phyloP scores from a whole-genome alignment of 2,329 filamentous ascomycete genomes.

The Aspergillus brunneoviolaceus region DNA sequence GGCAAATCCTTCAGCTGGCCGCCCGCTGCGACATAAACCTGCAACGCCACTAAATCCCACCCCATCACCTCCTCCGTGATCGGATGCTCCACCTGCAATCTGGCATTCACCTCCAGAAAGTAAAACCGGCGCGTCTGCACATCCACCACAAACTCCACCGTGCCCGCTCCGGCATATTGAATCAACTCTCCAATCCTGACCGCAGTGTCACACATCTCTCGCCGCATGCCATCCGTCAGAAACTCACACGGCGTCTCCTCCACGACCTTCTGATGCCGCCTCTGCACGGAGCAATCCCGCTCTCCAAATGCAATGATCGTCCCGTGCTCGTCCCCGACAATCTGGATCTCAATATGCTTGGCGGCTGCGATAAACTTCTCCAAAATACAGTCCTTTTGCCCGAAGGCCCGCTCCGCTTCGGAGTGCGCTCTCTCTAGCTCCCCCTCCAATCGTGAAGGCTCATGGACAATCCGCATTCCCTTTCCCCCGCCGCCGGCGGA shows the following conservation, averaged over 20 bases:
- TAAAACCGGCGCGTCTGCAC: constrained; percentile 40
- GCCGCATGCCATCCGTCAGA: constrained; percentile 30
- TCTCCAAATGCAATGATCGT: constrained; percentile 41
- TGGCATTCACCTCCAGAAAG: constrained; percentile 52
- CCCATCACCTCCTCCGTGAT: constrained; percentile 44
- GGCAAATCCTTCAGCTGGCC: no score
- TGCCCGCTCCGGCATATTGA: constrained; percentile 45
- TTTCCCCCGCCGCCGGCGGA: no score
- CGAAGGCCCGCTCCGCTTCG: no score
- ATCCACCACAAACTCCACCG: constrained; percentile 50
- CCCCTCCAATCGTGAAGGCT: no score
- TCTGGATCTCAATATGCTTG: no score
- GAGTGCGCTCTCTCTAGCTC: no score
- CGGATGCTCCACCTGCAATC: constrained; percentile 53
- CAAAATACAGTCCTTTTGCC: no score
- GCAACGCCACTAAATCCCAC: constrained; percentile 30
- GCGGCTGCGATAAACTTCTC: no score
- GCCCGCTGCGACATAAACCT: no score
- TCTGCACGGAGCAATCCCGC: constrained; percentile 53
- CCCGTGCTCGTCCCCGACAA: constrained; percentile 23
- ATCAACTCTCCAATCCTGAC: constrained; percentile 22
- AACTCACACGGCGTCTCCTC: constrained; percentile 48
- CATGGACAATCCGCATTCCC: no score
- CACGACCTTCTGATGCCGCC: constrained; percentile 54
- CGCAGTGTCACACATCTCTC: constrained; percentile 35